Base-by-base conservation (phyloP, 208 protist species). In the Vickermania ingenoplastis region DNA sequence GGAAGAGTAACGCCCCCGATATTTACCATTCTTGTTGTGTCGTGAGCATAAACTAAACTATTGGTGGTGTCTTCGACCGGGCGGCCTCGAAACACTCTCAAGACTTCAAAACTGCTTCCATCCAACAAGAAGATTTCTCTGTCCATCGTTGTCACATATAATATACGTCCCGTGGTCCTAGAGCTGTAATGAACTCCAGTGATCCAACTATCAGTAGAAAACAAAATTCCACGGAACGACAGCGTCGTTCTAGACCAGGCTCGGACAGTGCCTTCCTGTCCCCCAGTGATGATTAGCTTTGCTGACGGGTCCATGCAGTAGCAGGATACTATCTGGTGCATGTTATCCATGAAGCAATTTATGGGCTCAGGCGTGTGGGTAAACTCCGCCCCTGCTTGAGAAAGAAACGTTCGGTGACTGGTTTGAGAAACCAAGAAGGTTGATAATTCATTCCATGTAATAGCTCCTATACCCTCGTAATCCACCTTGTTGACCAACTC, bases 361-460 rank as follows among this genome's bases (percentile, higher is more conserved):
- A 30, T 21, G 17, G 79, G 79, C 30, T 80, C 76, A 29, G 71
- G 71, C 0, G 45, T 53, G 17, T 73, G 57, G 41, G 67, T 52
- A 56, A 86, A 74, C 59, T 84, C 71, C 31, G 71, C 50, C 60
- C 81, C 71, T 25, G 75, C 74, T 31, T 79, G 62, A 14, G 61
- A 57, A 29, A 92, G 31, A 52, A 88, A 70, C 11, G 67, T 75
- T 25, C 74, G 69, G 29, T 86, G 86, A 3, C 72, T 67, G 53
- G 71, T 81, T 67, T 80, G 79, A 3, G 82, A 81, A 26, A 86
- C 61, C 51, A 92, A 72, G 62, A 86, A 92, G 4, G 81, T 86
- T 51, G 86, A 52, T 22, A 92, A 73, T 41, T 92, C 86, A 55
- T 83, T 79, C 86, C 86, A 92, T 3, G 74, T 78, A 22, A 81